Percentiles rank a stretch among this genome's conserved stretches.
Conservation (phyloP, 768 basidiomycete species). For the Suillus tomentosus region DNA sequence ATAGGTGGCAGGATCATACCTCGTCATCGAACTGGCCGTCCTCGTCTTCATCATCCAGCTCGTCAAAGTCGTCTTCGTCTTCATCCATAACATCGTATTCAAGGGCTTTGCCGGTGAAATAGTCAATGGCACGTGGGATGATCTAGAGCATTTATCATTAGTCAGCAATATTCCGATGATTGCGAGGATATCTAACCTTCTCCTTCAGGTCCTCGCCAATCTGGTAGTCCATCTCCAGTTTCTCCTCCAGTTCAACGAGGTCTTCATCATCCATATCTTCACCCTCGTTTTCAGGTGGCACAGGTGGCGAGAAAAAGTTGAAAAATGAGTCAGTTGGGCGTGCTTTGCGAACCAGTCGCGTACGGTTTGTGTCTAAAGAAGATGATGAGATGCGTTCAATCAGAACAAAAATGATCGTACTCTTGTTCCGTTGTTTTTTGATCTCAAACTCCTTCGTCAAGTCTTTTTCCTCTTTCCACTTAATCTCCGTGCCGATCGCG, state of each 20-base stretch:
- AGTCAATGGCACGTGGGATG: conserved; percentile 94
- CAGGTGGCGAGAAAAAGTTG: conserved; percentile 93
- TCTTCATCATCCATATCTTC: conserved; percentile 79
- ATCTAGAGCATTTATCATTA: conserved; percentile 48
- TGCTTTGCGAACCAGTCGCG: conserved; percentile 81
- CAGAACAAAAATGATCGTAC: conserved; percentile 41
- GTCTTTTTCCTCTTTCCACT: conserved; percentile 99
- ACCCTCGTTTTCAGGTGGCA: conserved; percentile 64
- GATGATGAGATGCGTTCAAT: conserved; percentile 9
- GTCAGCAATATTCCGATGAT: conserved; percentile 10
- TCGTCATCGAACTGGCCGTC: conserved; percentile 63
- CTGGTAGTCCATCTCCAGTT: conserved; percentile 96
- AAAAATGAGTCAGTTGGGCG: conserved; percentile 95
- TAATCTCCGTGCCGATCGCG: conserved; percentile 88
- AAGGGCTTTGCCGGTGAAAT: conserved; percentile 96
- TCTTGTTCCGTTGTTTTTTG: conserved; percentile 99
- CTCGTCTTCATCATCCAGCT: conserved; percentile 51
- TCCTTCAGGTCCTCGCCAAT: conserved; percentile 98
- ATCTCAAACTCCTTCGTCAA: conserved; percentile 97
- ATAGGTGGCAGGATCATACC: conserved; percentile 37
- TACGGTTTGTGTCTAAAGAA: conserved; percentile 74
- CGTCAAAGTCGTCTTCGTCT: conserved; percentile 61
- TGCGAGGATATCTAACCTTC: conserved; percentile 54
- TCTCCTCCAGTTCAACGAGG: conserved; percentile 88
- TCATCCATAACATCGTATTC: conserved; percentile 70